Evolutionary conservation across 257 asterid species (phyloP).

Genomic region (Jacaranda mimosifolia): DNA sequence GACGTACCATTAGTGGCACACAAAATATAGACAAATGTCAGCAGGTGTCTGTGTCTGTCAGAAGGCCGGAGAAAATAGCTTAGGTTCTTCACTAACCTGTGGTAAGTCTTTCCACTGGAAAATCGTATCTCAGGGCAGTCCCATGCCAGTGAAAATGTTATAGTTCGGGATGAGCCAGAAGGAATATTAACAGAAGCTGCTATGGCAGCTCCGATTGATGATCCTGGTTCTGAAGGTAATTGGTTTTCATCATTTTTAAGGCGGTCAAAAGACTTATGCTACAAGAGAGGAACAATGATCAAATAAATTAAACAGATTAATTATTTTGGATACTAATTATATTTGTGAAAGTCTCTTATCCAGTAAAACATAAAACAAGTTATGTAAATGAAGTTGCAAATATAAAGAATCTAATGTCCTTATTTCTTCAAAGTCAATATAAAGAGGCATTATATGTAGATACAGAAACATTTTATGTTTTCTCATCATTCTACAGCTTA

Average conservation of each 20-base stretch:
- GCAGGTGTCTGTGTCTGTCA: background rate
- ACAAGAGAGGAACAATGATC: constrained; percentile 10
- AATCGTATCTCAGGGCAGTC: constrained; percentile 85
- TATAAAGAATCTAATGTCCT: background rate
- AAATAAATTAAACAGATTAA: constrained; percentile 15
- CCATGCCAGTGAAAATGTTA: constrained; percentile 84
- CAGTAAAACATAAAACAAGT: background rate
- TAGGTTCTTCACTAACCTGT: constrained; percentile 50
- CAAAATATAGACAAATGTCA: constrained; percentile 3
- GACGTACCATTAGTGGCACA: background rate
- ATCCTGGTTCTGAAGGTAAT: constrained; percentile 71
- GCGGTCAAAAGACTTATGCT: constrained; percentile 71
- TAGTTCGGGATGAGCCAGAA: constrained; percentile 53
- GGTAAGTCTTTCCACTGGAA: constrained; percentile 78
- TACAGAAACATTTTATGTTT: too few relatives aligned
- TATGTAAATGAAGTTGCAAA: background rate
- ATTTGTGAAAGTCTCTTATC: background rate
- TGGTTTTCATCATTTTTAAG: constrained; percentile 53
- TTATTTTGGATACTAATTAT: background rate
- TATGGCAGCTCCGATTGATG: constrained; percentile 82
- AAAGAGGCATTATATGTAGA: background rate
- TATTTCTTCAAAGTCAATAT: background rate
- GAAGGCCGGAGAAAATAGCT: background rate
- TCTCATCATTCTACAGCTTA: too few relatives aligned
- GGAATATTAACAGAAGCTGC: constrained; percentile 78